Conservation (phyloP, 768 basidiomycete species). For the Lactarius trivialis region DNA sequence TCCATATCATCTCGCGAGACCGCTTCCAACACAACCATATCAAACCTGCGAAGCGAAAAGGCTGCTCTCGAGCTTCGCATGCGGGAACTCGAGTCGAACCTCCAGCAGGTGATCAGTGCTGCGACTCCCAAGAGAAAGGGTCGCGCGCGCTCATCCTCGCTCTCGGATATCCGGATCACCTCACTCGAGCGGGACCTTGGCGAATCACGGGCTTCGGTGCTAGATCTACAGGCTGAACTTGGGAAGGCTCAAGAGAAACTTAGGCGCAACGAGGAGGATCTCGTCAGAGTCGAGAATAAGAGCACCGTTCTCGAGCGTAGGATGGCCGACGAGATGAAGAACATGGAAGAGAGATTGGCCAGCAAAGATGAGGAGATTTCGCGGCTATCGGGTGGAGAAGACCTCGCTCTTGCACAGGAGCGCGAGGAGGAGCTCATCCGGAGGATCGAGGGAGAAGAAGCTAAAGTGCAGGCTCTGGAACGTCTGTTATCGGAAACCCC, state of each 20-base stretch:
- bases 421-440: conserved; percentile 57
- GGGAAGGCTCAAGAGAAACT: conserved; percentile 41
- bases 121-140: conserved; percentile 32
- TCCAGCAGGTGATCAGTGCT: conserved; percentile 33
- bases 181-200: conserved; percentile 51
- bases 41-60: conserved; percentile 51
- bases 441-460: conserved; percentile 69
- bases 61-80: conserved; percentile 48
- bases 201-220: conserved; percentile 39
- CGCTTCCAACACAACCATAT: conserved; percentile 7
- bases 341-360: conserved; percentile 40
- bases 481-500: conserved; percentile 39
- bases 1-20: conserved; percentile 16
- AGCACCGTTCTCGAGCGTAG: conserved; percentile 47
- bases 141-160: conserved; percentile 50
- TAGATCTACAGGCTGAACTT: conserved; percentile 42
- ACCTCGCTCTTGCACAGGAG: conserved; percentile 33
- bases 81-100: conserved; percentile 47
- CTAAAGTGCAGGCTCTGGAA: conserved; percentile 55
- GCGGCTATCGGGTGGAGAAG: conserved; percentile 35
- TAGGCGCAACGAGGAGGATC: conserved; percentile 39
- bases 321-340: conserved; percentile 38
- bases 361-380: conserved; percentile 57
- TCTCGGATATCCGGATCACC: conserved; percentile 44
- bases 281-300: conserved; percentile 53